These are phyloP conservation scores for Kazachstania africana DNA, from an alignment of 805 yeast genomes.

Conservation along the genomic window DNA sequence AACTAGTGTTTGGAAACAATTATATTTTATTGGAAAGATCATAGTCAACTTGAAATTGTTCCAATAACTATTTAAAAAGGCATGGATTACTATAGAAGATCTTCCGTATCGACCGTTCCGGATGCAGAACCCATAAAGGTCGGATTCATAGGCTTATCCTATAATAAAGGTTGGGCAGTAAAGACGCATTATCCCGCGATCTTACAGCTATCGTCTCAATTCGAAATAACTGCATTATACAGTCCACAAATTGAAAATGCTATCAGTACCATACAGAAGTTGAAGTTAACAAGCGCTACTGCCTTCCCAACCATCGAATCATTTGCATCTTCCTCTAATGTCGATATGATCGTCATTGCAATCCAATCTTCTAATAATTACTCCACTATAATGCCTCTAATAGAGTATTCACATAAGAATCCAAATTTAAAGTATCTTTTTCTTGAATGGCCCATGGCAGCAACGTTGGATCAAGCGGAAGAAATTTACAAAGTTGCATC, in stretches of 20 bases:
- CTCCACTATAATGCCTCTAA: conserved; percentile 9
- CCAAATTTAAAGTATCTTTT: conserved; percentile 17
- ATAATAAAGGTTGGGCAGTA: conserved; percentile 21
- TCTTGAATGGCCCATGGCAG: conserved; percentile 22
- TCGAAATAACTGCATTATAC: conserved; percentile 19
- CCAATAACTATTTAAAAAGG: too few species aligned
- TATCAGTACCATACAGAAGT: conserved; percentile 12
- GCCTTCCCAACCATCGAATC: conserved; percentile 16
- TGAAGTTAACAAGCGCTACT: conserved; percentile 17
- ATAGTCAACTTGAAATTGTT: too few species aligned
- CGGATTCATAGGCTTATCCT: conserved; percentile 20
- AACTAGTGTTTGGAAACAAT: too few species aligned
- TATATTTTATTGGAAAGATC: too few species aligned
- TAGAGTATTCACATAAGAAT: conserved; percentile 14
- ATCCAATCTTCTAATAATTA: conserved; percentile 15
- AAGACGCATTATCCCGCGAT: conserved; percentile 24
- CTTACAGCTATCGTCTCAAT: conserved; percentile 21
- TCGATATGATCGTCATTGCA: conserved; percentile 21
- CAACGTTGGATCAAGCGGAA: conserved; percentile 17
- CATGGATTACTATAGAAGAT: conserved; percentile 21
- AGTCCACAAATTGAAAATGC: conserved; percentile 13
- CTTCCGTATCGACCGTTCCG: conserved; percentile 23
- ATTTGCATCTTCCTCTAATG: conserved; percentile 13
- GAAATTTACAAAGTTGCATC: conserved; percentile 16
- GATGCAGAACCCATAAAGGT: conserved; percentile 18